phyloP scores from a whole-genome alignment of 2,329 filamentous ascomycete species.

The Trichoderma atroviride region DNA sequence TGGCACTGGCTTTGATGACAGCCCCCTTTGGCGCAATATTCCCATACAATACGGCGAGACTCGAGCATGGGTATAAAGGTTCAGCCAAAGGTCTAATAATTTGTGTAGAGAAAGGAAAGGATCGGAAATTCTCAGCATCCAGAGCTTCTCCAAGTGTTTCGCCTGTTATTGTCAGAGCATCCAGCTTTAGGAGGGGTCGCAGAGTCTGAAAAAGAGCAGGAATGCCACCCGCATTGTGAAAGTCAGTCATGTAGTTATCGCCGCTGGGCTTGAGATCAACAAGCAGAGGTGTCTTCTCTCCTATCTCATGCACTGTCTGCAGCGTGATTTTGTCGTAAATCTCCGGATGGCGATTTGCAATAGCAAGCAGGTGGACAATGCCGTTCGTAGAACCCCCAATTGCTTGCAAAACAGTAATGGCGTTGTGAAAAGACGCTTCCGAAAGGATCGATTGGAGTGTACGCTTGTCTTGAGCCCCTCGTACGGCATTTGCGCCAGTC shows the following conservation, averaged over 20 bases:
- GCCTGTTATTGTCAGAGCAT: slow-evolving; percentile 80
- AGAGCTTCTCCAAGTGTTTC: slow-evolving; percentile 81
- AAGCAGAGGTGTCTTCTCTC: slow-evolving; percentile 75
- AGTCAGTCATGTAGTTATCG: slow-evolving; percentile 85
- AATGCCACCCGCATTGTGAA: slow-evolving; percentile 80
- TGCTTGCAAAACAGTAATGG: slow-evolving; percentile 82
- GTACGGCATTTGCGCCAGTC: slow-evolving; percentile 69
- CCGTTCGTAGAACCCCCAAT: slow-evolving; percentile 85
- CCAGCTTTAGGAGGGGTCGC: slow-evolving; percentile 73
- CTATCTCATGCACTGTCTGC: slow-evolving; percentile 77
- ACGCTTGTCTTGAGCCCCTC: slow-evolving; percentile 64
- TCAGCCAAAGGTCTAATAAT: slow-evolving; percentile 67
- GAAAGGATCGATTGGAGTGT: slow-evolving; percentile 71
- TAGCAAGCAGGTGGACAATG: slow-evolving; percentile 83
- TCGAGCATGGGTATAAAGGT: slow-evolving; percentile 73
- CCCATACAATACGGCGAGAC: slow-evolving; percentile 78
- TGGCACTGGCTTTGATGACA: slow-evolving; percentile 86
- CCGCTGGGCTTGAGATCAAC: slow-evolving; percentile 86
- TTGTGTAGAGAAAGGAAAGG: slow-evolving; percentile 41
- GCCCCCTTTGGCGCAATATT: slow-evolving; percentile 84
- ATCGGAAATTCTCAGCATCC: slow-evolving; percentile 65
- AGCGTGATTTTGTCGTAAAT: slow-evolving; percentile 67
- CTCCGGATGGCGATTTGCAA: slow-evolving; percentile 71
- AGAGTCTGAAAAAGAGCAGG: slow-evolving; percentile 79
- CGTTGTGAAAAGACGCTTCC: slow-evolving; percentile 78